Evolutionary conservation across 179 eudicot species (phyloP).

Genomic region (Actinidia polygama): DNA sequence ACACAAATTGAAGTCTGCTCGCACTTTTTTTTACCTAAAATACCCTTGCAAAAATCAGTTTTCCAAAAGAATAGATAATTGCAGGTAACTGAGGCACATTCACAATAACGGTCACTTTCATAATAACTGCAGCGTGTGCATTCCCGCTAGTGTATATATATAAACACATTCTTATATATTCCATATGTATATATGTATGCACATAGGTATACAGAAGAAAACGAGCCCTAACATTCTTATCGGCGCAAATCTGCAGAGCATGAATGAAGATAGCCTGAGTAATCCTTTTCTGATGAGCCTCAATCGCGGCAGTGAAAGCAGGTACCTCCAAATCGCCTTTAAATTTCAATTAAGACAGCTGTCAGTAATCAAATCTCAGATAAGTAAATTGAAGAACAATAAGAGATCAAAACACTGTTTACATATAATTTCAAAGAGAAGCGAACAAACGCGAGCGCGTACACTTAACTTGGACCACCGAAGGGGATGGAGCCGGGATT

Average conservation of each 20-base stretch:
- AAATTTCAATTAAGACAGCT: not conserved
- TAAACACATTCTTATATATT: too few relatives aligned
- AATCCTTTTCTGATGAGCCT: constrained; percentile 69
- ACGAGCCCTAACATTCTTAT: constrained; percentile 50
- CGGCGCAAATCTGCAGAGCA: constrained; percentile 59
- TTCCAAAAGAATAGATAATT: too few relatives aligned
- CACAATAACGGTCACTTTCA: too few relatives aligned
- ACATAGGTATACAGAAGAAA: not conserved
- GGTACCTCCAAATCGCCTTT: constrained; percentile 75
- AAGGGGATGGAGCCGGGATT: constrained; percentile 84
- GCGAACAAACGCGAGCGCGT: not conserved
- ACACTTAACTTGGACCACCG: constrained; percentile 83
- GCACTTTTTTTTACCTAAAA: too few relatives aligned
- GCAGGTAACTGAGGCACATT: too few relatives aligned
- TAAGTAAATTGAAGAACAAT: not conserved
- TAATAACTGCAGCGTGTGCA: too few relatives aligned
- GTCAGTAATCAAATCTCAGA: constrained; percentile 14
- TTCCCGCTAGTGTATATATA: too few relatives aligned
- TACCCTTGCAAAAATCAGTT: too few relatives aligned
- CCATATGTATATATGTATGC: too few relatives aligned
- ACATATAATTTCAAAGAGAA: not conserved
- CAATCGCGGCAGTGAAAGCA: constrained; percentile 78
- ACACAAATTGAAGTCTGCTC: too few relatives aligned
- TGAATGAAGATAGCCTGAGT: constrained; percentile 64
- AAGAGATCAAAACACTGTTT: not conserved